Evolutionary conservation across 331 rosid genomes (phyloP).

Genomic region (Cucumis variabilis): DNA sequence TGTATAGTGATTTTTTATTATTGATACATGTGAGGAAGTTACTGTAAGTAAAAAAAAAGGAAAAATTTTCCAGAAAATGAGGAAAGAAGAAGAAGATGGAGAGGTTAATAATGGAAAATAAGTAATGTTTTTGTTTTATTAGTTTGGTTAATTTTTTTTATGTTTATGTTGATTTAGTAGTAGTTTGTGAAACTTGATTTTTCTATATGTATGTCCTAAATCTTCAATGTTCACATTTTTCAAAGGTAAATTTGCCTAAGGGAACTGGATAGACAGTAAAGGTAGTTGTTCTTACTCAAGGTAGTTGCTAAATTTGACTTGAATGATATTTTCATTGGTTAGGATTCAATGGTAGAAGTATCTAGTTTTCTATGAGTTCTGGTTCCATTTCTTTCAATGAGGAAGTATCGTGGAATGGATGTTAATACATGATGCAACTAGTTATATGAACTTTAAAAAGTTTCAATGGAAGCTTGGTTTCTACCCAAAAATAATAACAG

Average conservation of each 20-base stretch:
- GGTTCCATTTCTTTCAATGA: background rate
- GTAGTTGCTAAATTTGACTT: constrained; percentile 43
- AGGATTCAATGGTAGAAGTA: background rate
- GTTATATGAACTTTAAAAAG: background rate
- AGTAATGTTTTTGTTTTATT: too few relatives aligned
- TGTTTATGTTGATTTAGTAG: too few relatives aligned
- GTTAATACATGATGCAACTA: background rate
- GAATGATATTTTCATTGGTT: background rate
- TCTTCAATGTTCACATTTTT: constrained; percentile 12
- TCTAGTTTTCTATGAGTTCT: background rate
- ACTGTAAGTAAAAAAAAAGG: too few relatives aligned
- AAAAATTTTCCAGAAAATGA: too few relatives aligned
- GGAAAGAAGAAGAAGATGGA: too few relatives aligned
- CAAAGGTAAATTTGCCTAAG: constrained; percentile 92
- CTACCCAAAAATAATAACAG: too few relatives aligned
- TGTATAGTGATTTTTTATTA: too few relatives aligned
- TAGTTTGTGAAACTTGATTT: background rate
- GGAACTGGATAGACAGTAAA: constrained; percentile 91
- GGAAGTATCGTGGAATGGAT: background rate
- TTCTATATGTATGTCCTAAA: constrained; percentile 5
- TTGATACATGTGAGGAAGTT: too few relatives aligned
- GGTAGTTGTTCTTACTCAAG: constrained; percentile 99
- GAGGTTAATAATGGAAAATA: too few relatives aligned
- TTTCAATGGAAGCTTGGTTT: too few relatives aligned
- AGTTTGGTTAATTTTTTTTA: too few relatives aligned